A percentile compares a stretch with the other conserved stretches of the same genome.
Evolutionary conservation across 805 yeast genomes (phyloP).

Genomic region (Lachancea sp.): DNA sequence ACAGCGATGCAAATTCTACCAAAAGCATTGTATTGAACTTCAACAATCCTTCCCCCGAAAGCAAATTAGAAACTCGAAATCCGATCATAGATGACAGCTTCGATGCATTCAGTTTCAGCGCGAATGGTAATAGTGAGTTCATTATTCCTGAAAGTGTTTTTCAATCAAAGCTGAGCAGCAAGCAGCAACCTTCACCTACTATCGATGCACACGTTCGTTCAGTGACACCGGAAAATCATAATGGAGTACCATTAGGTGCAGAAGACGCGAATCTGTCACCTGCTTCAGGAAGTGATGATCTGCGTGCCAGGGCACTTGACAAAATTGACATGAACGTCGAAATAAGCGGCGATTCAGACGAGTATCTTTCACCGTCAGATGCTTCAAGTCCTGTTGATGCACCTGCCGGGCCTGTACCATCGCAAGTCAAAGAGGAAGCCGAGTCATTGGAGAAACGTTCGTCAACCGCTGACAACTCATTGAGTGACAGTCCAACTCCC

Average conservation of each 20-base stretch:
- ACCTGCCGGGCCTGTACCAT: background rate
- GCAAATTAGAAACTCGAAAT: constrained; percentile 18
- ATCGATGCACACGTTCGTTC: background rate
- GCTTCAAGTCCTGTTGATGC: background rate
- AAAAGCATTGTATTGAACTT: constrained; percentile 12
- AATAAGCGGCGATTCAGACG: constrained; percentile 6
- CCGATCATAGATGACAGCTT: constrained; percentile 28
- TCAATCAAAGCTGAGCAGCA: background rate
- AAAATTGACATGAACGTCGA: constrained; percentile 7
- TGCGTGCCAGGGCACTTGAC: background rate
- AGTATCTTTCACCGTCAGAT: background rate
- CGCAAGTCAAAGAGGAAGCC: background rate
- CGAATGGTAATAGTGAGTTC: constrained; percentile 27
- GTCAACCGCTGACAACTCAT: no score
- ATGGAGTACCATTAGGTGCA: background rate
- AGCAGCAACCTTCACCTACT: background rate
- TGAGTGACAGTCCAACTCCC: no score
- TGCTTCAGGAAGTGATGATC: background rate
- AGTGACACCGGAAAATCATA: background rate
- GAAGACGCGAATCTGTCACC: background rate
- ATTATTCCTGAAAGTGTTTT: constrained; percentile 17
- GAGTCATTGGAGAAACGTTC: no score
- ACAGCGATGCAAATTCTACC: constrained; percentile 6
- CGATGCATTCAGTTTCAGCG: constrained; percentile 30
- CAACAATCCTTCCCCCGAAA: constrained; percentile 3